A percentile compares a stretch with the other conserved stretches of the same genome.
phyloP scores from a whole-genome alignment of 208 protist genomes.

The Leishmania aethiopica region DNA sequence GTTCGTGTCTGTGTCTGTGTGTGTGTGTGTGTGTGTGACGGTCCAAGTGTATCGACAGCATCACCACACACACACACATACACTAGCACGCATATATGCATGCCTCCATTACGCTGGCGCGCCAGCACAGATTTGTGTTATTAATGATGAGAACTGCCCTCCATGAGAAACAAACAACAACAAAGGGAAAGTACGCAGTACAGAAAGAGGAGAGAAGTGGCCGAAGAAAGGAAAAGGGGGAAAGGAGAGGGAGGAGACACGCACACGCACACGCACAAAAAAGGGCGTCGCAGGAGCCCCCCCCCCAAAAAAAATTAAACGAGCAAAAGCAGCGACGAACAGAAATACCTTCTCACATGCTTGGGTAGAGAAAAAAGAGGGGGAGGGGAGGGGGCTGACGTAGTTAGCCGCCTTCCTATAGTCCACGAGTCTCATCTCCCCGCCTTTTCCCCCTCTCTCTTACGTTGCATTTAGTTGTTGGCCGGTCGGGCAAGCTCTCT shows the following conservation, averaged over 20 bases:
- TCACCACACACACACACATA: not conserved
- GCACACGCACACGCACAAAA: not conserved
- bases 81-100: not conserved
- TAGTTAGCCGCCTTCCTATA: not conserved
- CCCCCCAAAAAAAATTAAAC: not conserved
- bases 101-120: not conserved
- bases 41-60: constrained; percentile 8
- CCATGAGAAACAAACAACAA: not conserved
- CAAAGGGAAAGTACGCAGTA: not conserved
- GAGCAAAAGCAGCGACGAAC: not conserved
- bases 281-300: not conserved
- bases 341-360: not conserved
- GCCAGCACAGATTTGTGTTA: not conserved
- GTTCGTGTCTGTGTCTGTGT: not conserved
- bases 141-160: not conserved
- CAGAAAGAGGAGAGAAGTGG: not conserved
- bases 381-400: not conserved
- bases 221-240: not conserved
- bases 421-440: not conserved
- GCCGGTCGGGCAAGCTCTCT: not conserved
- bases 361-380: not conserved
- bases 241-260: not conserved
- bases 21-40: not conserved
- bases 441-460: not conserved
- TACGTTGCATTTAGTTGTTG: not conserved